Base-by-base conservation (phyloP, 352 stramenopile species). In the Achlya hypogyna region DNA sequence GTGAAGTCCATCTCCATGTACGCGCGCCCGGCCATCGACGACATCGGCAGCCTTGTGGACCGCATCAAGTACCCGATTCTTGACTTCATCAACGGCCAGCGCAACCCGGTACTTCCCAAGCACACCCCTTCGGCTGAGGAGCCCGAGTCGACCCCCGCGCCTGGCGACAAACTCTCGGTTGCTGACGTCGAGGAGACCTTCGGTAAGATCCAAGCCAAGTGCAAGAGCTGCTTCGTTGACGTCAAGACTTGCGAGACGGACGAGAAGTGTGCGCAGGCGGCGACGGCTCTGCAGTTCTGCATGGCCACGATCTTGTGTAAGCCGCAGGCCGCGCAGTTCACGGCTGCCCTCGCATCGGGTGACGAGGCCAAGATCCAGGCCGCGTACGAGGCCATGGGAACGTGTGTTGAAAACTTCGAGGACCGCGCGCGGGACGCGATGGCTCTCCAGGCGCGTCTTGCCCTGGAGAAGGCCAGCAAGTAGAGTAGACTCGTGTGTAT, bases 1-100 rank as follows among this genome's bases (percentile, higher is more conserved):
- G 84, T 95, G 72, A 91, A 93, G 76, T 91, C 80, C 53, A 94
- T 96, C 67, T 89, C 82, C 40, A 92, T 96, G 83, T 91, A 93
- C 67, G 84, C 85, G 42, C 82, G 87, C 32, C 87, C 86, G 32
- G 87, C 87, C 25, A 71, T 96, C 34, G 87, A 96, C 66, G 90
- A 81, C 62, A n/a, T 94, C 22, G 72, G 63, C 1, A 72, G 65
- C 27, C 59, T 95, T 14, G 71, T 94, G 16, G 86, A 96, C 66
- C 79, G 89, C 60, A 76, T 96, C 58, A 91, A 88, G 70, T 95
- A 81, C 63, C 81, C 82, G 0, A 25, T 93, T n/a, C 51, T 85
- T 38, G 63, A 69, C 12, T 70, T 89, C 18, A 23, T 92, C 18
- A 77, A 82, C 47, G 74, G 75, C 22, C 40, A 86, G 40, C 75